Base-by-base conservation (phyloP, 225 moss, liverwort and hornwort species). In the Antitrichia curtipendula region DNA sequence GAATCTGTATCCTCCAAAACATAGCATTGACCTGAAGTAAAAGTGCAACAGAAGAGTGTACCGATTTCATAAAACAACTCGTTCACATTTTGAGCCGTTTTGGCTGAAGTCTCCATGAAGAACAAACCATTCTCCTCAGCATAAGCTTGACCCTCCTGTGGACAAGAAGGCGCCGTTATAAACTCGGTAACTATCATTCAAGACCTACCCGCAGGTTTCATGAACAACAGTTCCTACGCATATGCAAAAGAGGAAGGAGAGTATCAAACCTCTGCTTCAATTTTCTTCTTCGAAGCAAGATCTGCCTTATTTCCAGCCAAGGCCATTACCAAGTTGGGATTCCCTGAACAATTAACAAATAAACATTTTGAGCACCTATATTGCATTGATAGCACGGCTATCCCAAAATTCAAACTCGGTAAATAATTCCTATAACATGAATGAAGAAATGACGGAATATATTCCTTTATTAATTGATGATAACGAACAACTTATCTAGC, bases 31-130 rank as follows among this genome's bases (percentile, higher is more conserved):
- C 52, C 58, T 18, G 38, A 85, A 76, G 25, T 27, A 75, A 49
- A 69, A 89, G 19, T 80, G 71, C 38, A 90, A 34, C 31, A 82
- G 54, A 32, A 75, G 75, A 79, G 75, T 27, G 53, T 91, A 97
- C 98, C 98, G 84, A 98, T 97, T 90, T 98, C 97, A 91, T 97
- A 98, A 75, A 98, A 98, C 54, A 98, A 91, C 86, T 98, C 97
- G 75, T 97, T 98, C 49, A 98, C 98, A 88, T 97, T 98, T 82
- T 98, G 97, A 64, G 95, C 96, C 81, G 95, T 98, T 90, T 98
- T 98, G 49, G 98, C 98, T 86, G 98, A 98, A 75, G 98, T 98
- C 90, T 98, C 98, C 96, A 98, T 96, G 88, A 98, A 98, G 57
- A 98, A 97, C 47, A 98, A 89, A 52, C 97, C 98, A 83, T 98